Percentiles rank a stretch among this genome's conserved stretches.
These are phyloP conservation scores for Geum urbanum DNA, from an alignment of 306 rosid genomes.

Conservation along the genomic window DNA sequence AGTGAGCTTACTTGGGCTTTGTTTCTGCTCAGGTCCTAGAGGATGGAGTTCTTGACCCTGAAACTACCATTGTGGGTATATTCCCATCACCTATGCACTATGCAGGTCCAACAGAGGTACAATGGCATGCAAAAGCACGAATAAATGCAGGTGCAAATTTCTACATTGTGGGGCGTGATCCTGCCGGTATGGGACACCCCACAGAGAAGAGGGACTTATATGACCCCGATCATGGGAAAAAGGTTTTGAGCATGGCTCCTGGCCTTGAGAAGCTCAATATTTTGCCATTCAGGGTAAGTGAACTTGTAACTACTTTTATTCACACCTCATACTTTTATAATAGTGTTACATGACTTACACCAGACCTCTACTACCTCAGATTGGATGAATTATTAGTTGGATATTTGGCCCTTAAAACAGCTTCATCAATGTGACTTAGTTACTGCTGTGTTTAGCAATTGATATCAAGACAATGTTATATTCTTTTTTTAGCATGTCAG, in stretches of 20 bases:
- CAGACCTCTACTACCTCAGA: neutral
- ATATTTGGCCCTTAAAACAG: neutral
- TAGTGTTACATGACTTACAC: neutral
- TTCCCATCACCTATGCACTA: slow-evolving; percentile 99
- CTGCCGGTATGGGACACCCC: slow-evolving; percentile 99
- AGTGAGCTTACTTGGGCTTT: neutral
- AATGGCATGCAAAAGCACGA: slow-evolving; percentile 98
- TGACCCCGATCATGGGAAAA: slow-evolving; percentile 95
- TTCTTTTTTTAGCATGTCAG: neutral
- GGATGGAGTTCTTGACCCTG: slow-evolving; percentile 90
- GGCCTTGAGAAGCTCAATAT: slow-evolving; percentile 94
- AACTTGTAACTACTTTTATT: slow-evolving; percentile 6
- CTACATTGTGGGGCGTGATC: slow-evolving; percentile 98
- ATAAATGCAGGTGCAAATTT: slow-evolving; percentile 96
- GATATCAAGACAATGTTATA: neutral
- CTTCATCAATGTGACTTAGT: neutral
- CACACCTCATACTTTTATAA: neutral
- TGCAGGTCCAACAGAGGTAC: slow-evolving; percentile 98
- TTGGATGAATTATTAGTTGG: neutral
- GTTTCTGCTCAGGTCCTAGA: slow-evolving; percentile 68
- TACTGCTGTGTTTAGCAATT: neutral
- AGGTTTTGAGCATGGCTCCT: slow-evolving; percentile 93
- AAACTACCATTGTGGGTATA: slow-evolving; percentile 88
- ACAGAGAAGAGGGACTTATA: slow-evolving; percentile 87
- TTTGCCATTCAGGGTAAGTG: slow-evolving; percentile 80